Percentiles rank a stretch among this genome's conserved stretches.
Evolutionary conservation across 2,329 filamentous ascomycete genomes (phyloP).

Genomic region (Aspergillus sergii): DNA sequence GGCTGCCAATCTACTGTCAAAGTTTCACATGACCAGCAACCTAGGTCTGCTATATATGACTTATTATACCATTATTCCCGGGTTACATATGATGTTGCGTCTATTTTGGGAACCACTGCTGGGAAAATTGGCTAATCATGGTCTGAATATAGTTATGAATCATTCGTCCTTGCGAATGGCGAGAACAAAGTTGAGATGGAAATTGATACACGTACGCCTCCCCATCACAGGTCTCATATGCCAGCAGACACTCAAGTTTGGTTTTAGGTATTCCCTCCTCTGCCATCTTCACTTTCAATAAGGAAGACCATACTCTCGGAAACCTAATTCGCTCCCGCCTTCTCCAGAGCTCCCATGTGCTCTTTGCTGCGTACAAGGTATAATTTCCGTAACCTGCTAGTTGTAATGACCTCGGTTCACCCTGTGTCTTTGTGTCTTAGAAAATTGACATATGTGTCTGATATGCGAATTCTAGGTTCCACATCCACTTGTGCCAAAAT

Average conservation of each 20-base stretch:
- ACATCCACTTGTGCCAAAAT: constrained; percentile 52
- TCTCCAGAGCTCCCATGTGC: constrained; percentile 78
- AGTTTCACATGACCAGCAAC: constrained; percentile 23
- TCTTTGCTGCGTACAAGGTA: constrained; percentile 93
- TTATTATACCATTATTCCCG: neutral
- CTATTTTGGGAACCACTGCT: neutral
- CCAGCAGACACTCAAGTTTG: neutral
- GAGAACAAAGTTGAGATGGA: constrained; percentile 94
- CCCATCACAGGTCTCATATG: constrained; percentile 1
- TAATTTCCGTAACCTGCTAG: constrained; percentile 18
- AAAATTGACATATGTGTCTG: neutral
- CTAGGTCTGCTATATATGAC: constrained; percentile 20
- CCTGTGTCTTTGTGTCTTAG: neutral
- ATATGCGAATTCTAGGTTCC: constrained; percentile 36
- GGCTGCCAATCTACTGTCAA: constrained; percentile 26
- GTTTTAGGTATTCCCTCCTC: constrained; percentile 81
- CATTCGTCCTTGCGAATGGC: constrained; percentile 82
- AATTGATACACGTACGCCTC: constrained; percentile 79
- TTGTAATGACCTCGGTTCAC: constrained; percentile 28
- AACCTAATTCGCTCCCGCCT: constrained; percentile 88
- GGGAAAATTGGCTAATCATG: constrained; percentile 12
- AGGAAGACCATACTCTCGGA: constrained; percentile 94
- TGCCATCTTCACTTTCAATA: constrained; percentile 93
- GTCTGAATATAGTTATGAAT: constrained; percentile 71
- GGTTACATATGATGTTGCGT: neutral